phyloP scores from a whole-genome alignment of 495 filamentous ascomycete genomes.

The Penicillium arizonense region DNA sequence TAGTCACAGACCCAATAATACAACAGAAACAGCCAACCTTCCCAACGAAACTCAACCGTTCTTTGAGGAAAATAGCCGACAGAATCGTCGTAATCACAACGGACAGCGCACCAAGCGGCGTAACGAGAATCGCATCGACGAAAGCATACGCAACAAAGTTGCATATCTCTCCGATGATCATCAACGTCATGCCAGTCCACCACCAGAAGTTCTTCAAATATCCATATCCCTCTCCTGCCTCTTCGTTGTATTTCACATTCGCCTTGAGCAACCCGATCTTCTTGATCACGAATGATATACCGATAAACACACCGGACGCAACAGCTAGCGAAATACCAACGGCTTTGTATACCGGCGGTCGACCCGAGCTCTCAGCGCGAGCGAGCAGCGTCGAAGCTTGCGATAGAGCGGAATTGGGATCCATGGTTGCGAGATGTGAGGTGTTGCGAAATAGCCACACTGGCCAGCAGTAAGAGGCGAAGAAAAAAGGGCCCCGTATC shows the following conservation, averaged over 20 bases:
- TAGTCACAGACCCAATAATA: constrained; percentile 89
- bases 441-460: constrained; percentile 9
- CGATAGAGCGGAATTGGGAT: constrained; percentile 32
- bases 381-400: constrained; percentile 48
- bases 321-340: constrained; percentile 86
- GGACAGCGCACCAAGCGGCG: constrained; percentile 88
- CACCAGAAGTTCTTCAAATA: constrained; percentile 95
- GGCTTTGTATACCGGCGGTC: constrained; percentile 73
- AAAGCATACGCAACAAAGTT: constrained; percentile 98
- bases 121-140: constrained; percentile 95
- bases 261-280: constrained; percentile 88
- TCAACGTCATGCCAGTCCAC: constrained; percentile 96
- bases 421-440: constrained; percentile 35
- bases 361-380: constrained; percentile 40
- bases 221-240: constrained; percentile 94
- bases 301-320: constrained; percentile 90
- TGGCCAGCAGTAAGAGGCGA: constrained; percentile 28
- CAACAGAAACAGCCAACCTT: constrained; percentile 95
- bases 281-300: constrained; percentile 92
- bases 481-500: not conserved
- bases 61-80: constrained; percentile 95
- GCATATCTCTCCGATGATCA: constrained; percentile 96
- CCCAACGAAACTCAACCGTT: constrained; percentile 90
- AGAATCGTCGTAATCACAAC: constrained; percentile 93
- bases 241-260: constrained; percentile 95